Conservation (phyloP, 2,329 filamentous ascomycete species). For the Aureobasidium sp. region DNA sequence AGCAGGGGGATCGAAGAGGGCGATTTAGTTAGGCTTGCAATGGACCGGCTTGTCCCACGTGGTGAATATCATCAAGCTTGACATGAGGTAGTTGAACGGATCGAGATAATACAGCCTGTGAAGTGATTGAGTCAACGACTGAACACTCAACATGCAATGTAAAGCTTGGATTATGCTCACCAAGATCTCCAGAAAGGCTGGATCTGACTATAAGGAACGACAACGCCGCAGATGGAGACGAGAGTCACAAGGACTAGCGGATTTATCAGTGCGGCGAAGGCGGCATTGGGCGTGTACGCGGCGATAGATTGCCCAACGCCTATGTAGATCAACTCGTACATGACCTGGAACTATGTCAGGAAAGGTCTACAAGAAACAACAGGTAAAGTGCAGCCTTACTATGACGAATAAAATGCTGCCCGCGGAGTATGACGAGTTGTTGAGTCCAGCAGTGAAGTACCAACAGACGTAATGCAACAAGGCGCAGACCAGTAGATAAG, state of each 20-base stretch:
- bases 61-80: conserved; percentile 49
- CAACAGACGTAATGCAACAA: conserved; percentile 68
- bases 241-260: conserved; percentile 42
- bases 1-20: conserved; percentile 37
- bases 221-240: conserved; percentile 55
- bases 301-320: conserved; percentile 72
- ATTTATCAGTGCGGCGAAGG: conserved; percentile 67
- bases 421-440: conserved; percentile 62
- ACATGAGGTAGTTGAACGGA: conserved; percentile 44
- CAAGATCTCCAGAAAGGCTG: conserved; percentile 74
- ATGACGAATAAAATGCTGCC: conserved; percentile 36
- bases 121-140: neutral
- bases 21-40: conserved; percentile 38
- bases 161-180: neutral
- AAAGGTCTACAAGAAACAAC: neutral
- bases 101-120: conserved; percentile 66
- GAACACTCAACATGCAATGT: too few relatives aligned
- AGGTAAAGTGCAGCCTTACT: neutral
- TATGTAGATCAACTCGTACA: conserved; percentile 68
- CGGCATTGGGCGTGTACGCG: conserved; percentile 69
- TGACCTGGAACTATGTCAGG: conserved; percentile 41
- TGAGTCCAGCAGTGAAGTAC: conserved; percentile 69
- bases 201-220: conserved; percentile 61
- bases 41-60: conserved; percentile 54
- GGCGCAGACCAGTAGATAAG: conserved; percentile 65